Conservation (phyloP, 352 stramenopile species). For the Globisporangium apiculatum region DNA sequence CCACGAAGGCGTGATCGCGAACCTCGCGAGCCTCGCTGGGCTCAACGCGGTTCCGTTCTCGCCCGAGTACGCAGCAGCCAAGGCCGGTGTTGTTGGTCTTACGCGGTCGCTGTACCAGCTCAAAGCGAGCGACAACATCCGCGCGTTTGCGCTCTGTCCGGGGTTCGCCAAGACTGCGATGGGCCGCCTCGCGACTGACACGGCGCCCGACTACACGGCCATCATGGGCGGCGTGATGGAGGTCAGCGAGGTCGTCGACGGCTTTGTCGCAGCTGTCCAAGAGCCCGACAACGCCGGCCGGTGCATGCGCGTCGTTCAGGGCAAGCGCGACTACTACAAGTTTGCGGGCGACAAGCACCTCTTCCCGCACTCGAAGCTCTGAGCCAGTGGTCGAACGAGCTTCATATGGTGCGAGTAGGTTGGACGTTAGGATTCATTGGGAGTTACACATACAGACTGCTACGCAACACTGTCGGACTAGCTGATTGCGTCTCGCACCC, state of each 20-base stretch:
- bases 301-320: slow-evolving; percentile 47
- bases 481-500: no score
- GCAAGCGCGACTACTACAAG: slow-evolving; percentile 40
- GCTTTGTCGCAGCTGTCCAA: slow-evolving; percentile 35
- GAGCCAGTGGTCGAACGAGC: no score
- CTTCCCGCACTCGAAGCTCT: slow-evolving; percentile 59
- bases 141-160: slow-evolving; percentile 28
- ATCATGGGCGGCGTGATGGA: slow-evolving; percentile 28
- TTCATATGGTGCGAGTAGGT: no score
- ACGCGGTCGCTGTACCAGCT: slow-evolving; percentile 56
- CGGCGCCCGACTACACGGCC: slow-evolving; percentile 3
- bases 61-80: slow-evolving; percentile 66
- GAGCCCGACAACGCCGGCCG: slow-evolving; percentile 57
- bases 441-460: no score
- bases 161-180: slow-evolving; percentile 22
- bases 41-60: slow-evolving; percentile 34
- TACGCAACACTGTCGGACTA: no score
- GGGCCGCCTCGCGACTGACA: slow-evolving; percentile 7
- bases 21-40: neutral
- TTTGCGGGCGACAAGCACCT: slow-evolving; percentile 67
- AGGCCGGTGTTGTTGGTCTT: slow-evolving; percentile 68
- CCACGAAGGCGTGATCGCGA: neutral
- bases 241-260: slow-evolving; percentile 42
- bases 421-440: no score
- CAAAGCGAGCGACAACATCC: slow-evolving; percentile 63